Base-by-base conservation (phyloP, 768 basidiomycete species). In the Daedalea quercina region DNA sequence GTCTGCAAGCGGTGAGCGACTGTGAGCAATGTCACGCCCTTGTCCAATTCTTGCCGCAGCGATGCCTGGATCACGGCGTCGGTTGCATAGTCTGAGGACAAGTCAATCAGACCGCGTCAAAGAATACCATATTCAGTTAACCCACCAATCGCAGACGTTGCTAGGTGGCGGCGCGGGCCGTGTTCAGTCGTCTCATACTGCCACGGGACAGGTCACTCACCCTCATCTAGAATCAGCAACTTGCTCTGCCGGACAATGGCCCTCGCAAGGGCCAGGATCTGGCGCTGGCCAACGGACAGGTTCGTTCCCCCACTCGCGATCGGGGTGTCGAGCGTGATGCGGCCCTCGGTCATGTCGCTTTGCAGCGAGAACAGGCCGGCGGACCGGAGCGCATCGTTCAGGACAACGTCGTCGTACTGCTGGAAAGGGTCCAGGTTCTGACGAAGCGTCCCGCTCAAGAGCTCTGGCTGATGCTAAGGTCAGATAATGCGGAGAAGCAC, bases 391-490 rank as follows among this genome's bases (percentile, higher is more conserved):
- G 77, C 78, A 31, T 71, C 71, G 50, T 80, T 76, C 15, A 82
- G 68, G 3, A 64, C 68, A 0, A 75, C 69, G 53, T 85, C 83
- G 42, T 81, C 78, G 54, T 79, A 70, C 53, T 79, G 70, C 7
- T 61, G 69, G 57, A 82, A 84, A 0, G 81, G 83, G 60, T 84
- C 83, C n/a, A 84, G 65, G 58, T 83, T 84, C 50, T 70, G 69
- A 26, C 82, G 74, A 20, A 84, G 66, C 2, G 76, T 76, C 3
- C 83, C 83, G 34, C 75, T 76, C 26, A 83, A 63, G 0, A 84
- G 65, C 47, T 80, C 76, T 33, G 77, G 76, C 71, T 74, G 17
- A 28, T 28, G 19, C 24, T 9, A 1, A 47, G 0, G 12, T 35
- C 47, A 44, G 28, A 9, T 31, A 4, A 4, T 26, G 28, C 46